Base-by-base conservation (phyloP, 148 eudicot genomes). In the Cornus florida region DNA sequence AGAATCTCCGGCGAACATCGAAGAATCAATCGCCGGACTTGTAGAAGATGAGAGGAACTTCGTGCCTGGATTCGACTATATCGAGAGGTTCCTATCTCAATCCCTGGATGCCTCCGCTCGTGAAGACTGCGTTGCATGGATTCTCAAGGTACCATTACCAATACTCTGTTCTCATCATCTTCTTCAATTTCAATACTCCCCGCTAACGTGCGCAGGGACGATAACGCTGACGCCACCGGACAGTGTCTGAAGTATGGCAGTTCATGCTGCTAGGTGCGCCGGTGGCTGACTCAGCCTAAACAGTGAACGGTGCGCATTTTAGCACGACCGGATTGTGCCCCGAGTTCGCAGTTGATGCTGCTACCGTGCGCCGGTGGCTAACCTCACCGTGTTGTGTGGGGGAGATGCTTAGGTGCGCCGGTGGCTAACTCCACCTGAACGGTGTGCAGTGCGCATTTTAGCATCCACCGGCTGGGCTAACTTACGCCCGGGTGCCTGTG, bases 101-200 rank as follows among this genome's bases (percentile, higher is more conserved):
- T 71, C 86, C 9, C 19, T 81, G 0, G 92, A 91, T 14, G 83
- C 89, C 13, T 93, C 92, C 14, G 85, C 88, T 62, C 91, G 98
- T 33, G 86, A 88, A 72, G 86, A 82, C 23, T 90, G 89, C 2
- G 89, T 95, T 65, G 83, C 91, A 43, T 95, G 98, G 98, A 95
- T 95, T 80, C 89, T 91, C 76, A 91, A 95, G 98, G 98, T 95
- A 57, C 20, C 28, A 28, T 2, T 56, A 95, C 62, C 16, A 50
- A 31, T 24, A 24, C 64, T 53, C 31, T 14, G 50, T 64, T 7
- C 23, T 70, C 23, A 20, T 19, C 23, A 9, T 77, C 79, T 46
- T 67, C 10, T 8, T 35, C 38, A 35, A 2, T 35, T 35, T 35
- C 38, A 14, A 46, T n/a, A 9, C 50, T 39, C 78, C 3, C 28